Base-by-base conservation (phyloP, 2,329 filamentous ascomycete species). In the Fusarium veterinarium region DNA sequence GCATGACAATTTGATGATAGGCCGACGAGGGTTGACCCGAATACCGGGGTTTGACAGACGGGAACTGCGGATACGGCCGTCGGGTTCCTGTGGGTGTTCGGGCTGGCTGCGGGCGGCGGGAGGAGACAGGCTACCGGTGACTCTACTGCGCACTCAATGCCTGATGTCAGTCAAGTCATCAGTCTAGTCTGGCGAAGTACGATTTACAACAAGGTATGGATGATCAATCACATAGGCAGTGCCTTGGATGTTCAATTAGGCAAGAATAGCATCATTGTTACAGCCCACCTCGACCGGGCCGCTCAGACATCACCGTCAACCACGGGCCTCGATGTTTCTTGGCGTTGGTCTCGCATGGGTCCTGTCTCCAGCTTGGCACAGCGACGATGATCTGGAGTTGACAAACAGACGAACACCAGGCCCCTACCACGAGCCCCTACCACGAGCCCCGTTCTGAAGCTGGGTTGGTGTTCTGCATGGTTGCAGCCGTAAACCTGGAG, bases 61-160 rank as follows among this genome's bases (percentile, higher is more conserved):
- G 71, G 71, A 72, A 72, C 69, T 72, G 69, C 71, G 71, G 71
- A 72, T 74, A 61, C 67, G 58, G 64, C 71, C 71, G 71, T 61
- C 68, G 31, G 59, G 60, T 64, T 56, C 58, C 53, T 64, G 71
- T 71, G 37, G 55, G 35, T 41, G 45, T 71, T 71, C 51, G 55
- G 40, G 30, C 35, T 60, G 55, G 38, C 56, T 59, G 63, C 46
- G 51, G 62, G 45, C 41, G 37, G 53, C 55, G 31, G 66, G 51
- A 67, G 59, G 60, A 57, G 40, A 57, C 61, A 58, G 48, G 23
- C 56, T 48, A 45, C 40, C 44, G 41, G 48, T 37, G 31, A 23
- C 30, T 51, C 23, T 44, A 53, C 45, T 33, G 19, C 40, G 30
- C 31, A 63, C 38, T 38, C 58, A 58, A 59, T 64, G 40, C 37